A percentile compares a stretch with the other conserved stretches of the same genome.
phyloP scores from a whole-genome alignment of 768 basidiomycete genomes.

The Coprinopsis strossmayeri region DNA sequence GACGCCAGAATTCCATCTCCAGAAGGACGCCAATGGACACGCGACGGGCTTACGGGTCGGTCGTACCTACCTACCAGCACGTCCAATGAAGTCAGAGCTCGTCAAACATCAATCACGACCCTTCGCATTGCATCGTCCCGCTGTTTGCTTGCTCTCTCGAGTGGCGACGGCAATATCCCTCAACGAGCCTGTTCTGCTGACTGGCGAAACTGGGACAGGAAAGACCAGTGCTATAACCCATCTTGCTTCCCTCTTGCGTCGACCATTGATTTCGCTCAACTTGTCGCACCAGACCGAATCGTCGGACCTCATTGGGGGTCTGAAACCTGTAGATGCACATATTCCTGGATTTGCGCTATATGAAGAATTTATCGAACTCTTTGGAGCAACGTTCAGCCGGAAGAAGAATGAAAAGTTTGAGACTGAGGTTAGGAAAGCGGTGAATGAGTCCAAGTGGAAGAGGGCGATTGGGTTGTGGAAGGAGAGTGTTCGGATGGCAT shows the following conservation, averaged over 20 bases:
- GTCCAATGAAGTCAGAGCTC: constrained; percentile 30
- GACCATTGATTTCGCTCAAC: constrained; percentile 82
- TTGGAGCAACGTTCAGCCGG: constrained; percentile 82
- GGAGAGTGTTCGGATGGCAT: constrained; percentile 66
- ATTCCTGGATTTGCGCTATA: constrained; percentile 69
- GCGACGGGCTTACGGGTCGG: constrained; percentile 55
- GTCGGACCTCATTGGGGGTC: constrained; percentile 89
- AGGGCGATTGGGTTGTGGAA: constrained; percentile 78
- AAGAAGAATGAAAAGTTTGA: constrained; percentile 87
- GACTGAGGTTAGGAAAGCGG: constrained; percentile 72
- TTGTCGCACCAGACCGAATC: constrained; percentile 95
- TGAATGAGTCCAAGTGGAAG: constrained; percentile 81
- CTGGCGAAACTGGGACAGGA: constrained; percentile 98
- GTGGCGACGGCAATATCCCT: constrained; percentile 68
- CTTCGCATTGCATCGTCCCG: constrained; percentile 87
- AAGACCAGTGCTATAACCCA: constrained; percentile 93
- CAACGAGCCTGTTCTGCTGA: constrained; percentile 81
- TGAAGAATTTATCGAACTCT: constrained; percentile 69
- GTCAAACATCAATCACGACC: constrained; percentile 39
- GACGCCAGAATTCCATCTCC: constrained; percentile 59
- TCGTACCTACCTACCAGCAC: constrained; percentile 49
- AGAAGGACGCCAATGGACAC: constrained; percentile 61
- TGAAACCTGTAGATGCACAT: constrained; percentile 90
- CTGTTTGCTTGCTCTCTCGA: constrained; percentile 70
- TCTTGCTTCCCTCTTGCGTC: constrained; percentile 70